Evolutionary conservation across 495 filamentous ascomycete species (phyloP).

Genomic region (Sordaria brevicollis): DNA sequence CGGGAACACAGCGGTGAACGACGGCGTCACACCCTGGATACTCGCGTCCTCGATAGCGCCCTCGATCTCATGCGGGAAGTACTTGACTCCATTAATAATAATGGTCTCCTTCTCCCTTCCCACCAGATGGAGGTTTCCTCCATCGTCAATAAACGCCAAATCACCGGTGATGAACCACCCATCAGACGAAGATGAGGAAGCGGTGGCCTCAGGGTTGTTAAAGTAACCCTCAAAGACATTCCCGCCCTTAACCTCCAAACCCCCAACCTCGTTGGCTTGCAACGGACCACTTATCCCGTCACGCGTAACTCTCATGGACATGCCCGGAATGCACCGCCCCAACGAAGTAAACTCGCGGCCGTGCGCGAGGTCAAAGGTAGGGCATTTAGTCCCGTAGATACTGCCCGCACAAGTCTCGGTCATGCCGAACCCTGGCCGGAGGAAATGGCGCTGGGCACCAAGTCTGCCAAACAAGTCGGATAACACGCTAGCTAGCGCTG

Average conservation of each 20-base stretch:
- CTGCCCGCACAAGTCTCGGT: conserved; percentile 45
- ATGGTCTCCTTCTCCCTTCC: conserved; percentile 51
- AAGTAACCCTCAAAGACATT: conserved; percentile 53
- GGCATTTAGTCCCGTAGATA: conserved; percentile 30
- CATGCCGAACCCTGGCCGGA: conserved; percentile 44
- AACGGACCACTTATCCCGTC: conserved; percentile 14
- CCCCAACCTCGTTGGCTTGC: conserved; percentile 7
- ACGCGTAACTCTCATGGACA: conserved; percentile 30
- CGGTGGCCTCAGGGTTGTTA: conserved; percentile 45
- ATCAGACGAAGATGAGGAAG: conserved; percentile 44
- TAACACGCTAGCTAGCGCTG: conserved; percentile 15
- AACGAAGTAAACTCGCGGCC: conserved; percentile 25
- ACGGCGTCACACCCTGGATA: conserved; percentile 16
- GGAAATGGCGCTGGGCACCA: conserved; percentile 27
- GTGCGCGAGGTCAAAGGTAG: conserved; percentile 21
- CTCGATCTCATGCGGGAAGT: conserved; percentile 32
- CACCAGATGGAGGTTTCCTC: conserved; percentile 43
- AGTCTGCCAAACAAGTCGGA: conserved; percentile 19
- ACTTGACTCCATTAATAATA: conserved; percentile 46
- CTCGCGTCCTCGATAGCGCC: conserved; percentile 28
- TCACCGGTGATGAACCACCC: conserved; percentile 66
- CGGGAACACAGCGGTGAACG: conserved; percentile 22
- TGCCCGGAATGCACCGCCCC: conserved; percentile 28
- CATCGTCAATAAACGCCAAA: conserved; percentile 34
- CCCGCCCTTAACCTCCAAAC: conserved; percentile 20